Evolutionary conservation across 2,329 filamentous ascomycete species (phyloP).

Genomic region (Scolecobasidium constrictum): DNA sequence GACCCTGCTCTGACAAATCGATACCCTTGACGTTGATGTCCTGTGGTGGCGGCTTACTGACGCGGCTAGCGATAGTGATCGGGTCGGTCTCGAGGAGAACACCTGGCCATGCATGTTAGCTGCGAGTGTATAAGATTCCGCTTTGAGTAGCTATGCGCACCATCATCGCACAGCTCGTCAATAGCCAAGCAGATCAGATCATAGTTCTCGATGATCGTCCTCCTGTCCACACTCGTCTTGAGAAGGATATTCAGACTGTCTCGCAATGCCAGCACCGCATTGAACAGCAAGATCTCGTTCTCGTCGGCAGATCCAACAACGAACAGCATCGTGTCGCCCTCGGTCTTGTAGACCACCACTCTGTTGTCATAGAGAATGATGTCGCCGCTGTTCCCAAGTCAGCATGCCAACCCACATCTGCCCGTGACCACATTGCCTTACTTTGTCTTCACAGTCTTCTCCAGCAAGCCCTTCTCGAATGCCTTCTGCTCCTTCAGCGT

Average conservation of each 20-base stretch:
- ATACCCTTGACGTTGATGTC: conserved; percentile 90
- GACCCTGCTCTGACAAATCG: conserved; percentile 88
- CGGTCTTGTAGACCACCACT: conserved; percentile 94
- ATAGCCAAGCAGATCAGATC: conserved; percentile 83
- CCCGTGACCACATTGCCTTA: conserved; percentile 90
- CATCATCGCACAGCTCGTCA: conserved; percentile 54
- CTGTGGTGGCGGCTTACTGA: conserved; percentile 82
- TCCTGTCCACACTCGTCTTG: conserved; percentile 93
- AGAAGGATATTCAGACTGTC: conserved; percentile 85
- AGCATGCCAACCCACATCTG: too few relatives aligned
- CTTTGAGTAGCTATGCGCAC: conserved; percentile 10
- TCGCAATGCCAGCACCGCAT: conserved; percentile 79
- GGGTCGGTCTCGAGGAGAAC: conserved; percentile 97
- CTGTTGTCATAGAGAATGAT: conserved; percentile 97
- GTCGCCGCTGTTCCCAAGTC: conserved; percentile 83
- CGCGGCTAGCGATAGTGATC: conserved; percentile 81
- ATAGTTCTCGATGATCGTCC: conserved; percentile 97
- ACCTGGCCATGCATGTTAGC: conserved; percentile 61
- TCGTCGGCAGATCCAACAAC: conserved; percentile 84
- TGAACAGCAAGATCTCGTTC: conserved; percentile 91
- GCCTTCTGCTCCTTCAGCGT: conserved; percentile 88
- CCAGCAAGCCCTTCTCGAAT: conserved; percentile 90
- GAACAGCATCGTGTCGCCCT: conserved; percentile 93
- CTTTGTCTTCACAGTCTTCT: conserved; percentile 23
- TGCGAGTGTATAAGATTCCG: not conserved